Conservation (phyloP, 805 yeast genomes). For the Metschnikowia colocasiae region DNA sequence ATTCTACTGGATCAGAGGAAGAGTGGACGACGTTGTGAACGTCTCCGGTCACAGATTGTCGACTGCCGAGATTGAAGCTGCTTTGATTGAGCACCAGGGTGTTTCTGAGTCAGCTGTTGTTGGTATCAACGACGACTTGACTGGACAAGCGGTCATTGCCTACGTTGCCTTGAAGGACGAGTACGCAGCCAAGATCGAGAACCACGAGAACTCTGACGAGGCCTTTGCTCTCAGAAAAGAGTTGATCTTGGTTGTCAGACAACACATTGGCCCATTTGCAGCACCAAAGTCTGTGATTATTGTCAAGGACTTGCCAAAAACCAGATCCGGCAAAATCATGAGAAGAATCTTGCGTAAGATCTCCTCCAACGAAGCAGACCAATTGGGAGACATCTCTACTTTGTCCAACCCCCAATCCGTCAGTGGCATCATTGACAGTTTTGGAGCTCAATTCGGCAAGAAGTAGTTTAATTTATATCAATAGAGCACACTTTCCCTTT, state of each 20-base stretch:
- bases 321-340: constrained; percentile 85
- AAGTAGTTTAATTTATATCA: constrained; percentile 21
- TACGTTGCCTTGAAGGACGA: constrained; percentile 69
- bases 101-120: constrained; percentile 83
- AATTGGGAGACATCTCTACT: constrained; percentile 75
- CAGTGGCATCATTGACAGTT: constrained; percentile 53
- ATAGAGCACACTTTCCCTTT: not conserved
- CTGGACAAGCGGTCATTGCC: constrained; percentile 85
- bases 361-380: constrained; percentile 72
- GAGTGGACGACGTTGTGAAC: constrained; percentile 87
- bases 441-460: constrained; percentile 39
- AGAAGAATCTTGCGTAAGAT: constrained; percentile 80
- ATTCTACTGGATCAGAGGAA: constrained; percentile 78
- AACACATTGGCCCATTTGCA: constrained; percentile 82
- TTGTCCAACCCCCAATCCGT: constrained; percentile 75
- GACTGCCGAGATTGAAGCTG: constrained; percentile 87
- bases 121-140: constrained; percentile 76
- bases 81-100: constrained; percentile 63
- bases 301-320: constrained; percentile 78
- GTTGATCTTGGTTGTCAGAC: constrained; percentile 65
- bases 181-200: constrained; percentile 24
- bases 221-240: constrained; percentile 55
- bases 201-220: constrained; percentile 40
- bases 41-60: constrained; percentile 84
- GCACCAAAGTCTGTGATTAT: constrained; percentile 73